Evolutionary conservation across 306 rosid species (phyloP).

Genomic region (Cicer bijugum): DNA sequence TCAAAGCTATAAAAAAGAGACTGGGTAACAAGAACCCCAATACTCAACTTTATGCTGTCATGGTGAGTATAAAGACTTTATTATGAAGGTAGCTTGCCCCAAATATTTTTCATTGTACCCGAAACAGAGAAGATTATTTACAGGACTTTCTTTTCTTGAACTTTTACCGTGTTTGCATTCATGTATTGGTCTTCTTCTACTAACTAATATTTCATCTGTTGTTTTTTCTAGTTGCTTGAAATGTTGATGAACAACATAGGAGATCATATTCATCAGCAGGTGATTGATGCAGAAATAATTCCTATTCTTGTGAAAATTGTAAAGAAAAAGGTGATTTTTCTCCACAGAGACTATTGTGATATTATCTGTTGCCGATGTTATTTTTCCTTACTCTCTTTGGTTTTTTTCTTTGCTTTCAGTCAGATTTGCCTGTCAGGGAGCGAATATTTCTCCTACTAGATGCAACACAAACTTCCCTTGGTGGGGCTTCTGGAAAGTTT

Average conservation of each 20-base stretch:
- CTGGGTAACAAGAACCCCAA: conserved; percentile 74
- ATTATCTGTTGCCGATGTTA: conserved; percentile 5
- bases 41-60: conserved; percentile 73
- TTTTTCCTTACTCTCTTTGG: conserved; percentile 25
- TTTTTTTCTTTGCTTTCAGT: conserved; percentile 58
- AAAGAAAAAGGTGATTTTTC: conserved; percentile 81
- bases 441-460: conserved; percentile 90
- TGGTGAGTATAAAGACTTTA: conserved; percentile 60
- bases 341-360: neutral
- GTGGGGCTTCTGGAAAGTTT: conserved; percentile 94
- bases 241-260: conserved; percentile 97
- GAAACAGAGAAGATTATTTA: conserved; percentile 36
- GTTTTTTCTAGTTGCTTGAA: conserved; percentile 79
- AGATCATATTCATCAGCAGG: conserved; percentile 77
- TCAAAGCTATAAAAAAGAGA: conserved; percentile 83
- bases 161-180: conserved; percentile 30
- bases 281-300: conserved; percentile 74
- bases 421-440: conserved; percentile 84
- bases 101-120: conserved; percentile 8
- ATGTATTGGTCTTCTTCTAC: conserved; percentile 31
- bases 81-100: conserved; percentile 10
- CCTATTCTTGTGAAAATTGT: conserved; percentile 87
- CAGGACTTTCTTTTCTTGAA: conserved; percentile 23
- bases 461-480: conserved; percentile 95
- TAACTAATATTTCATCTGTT: conserved; percentile 38